Conservation (phyloP, 306 rosid species). For the Medicago lupulina region DNA sequence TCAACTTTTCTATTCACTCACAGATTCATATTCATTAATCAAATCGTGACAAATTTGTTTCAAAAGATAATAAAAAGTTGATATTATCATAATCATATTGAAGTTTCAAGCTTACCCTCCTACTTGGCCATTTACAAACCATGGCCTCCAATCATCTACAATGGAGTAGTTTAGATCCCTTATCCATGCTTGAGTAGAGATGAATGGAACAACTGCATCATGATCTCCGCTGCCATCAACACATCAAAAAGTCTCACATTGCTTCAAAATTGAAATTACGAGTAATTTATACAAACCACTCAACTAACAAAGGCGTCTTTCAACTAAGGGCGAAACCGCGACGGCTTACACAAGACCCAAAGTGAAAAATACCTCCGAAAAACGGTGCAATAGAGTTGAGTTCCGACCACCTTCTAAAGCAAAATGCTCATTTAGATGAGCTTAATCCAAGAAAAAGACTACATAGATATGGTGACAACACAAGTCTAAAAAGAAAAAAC, state of each 20-base stretch:
- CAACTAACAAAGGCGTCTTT: no score
- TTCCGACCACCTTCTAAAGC: not conserved
- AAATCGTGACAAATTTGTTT: no score
- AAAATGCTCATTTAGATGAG: no score
- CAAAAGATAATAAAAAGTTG: not conserved
- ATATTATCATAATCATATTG: not conserved
- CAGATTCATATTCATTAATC: no score
- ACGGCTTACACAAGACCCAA: no score
- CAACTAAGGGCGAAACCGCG: no score
- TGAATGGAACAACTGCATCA: conserved; percentile 47
- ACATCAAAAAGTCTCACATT: not conserved
- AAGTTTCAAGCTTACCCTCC: conserved; percentile 51
- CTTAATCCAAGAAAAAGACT: no score
- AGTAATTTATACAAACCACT: no score
- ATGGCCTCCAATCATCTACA: conserved; percentile 52
- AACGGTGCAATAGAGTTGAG: no score
- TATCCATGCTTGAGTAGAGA: conserved; percentile 61
- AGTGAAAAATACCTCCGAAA: no score
- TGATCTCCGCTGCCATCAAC: conserved; percentile 57
- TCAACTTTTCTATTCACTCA: no score
- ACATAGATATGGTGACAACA: not conserved
- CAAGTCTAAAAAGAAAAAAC: not conserved
- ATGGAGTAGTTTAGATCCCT: conserved; percentile 55
- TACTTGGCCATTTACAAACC: conserved; percentile 52
- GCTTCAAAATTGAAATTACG: no score